These are phyloP conservation scores for Claviceps africana DNA, from an alignment of 2,329 filamentous ascomycete genomes.

Conservation along the genomic window DNA sequence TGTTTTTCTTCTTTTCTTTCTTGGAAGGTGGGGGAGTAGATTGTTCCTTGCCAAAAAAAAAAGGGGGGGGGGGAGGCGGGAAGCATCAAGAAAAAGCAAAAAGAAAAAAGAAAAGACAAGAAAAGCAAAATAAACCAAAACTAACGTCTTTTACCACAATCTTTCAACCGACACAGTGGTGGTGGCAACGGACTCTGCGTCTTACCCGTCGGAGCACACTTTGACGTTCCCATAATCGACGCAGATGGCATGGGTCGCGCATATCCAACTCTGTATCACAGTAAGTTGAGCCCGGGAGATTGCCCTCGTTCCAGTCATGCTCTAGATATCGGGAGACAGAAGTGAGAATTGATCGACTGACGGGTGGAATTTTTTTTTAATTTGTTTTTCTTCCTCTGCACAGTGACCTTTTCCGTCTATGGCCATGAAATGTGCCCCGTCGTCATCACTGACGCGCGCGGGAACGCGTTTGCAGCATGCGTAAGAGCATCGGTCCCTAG, in stretches of 20 bases:
- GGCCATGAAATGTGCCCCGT: conserved; percentile 23
- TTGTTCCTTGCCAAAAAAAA: neutral
- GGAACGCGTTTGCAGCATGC: conserved; percentile 21
- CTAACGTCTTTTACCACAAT: neutral
- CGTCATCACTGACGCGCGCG: conserved; percentile 22
- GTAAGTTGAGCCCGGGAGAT: conserved; percentile 7
- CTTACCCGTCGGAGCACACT: conserved; percentile 19
- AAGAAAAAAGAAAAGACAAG: too few species aligned
- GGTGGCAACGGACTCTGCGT: conserved; percentile 25
- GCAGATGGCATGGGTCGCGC: conserved; percentile 25
- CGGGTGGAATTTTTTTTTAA: too few species aligned
- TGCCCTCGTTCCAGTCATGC: too few species aligned
- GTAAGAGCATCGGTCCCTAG: conserved; percentile 7
- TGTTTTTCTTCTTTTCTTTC: too few species aligned
- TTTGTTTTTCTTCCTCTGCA: too few species aligned
- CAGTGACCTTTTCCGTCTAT: conserved; percentile 25
- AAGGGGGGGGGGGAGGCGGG: too few species aligned
- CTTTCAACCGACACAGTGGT: too few species aligned
- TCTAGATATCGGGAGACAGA: too few species aligned
- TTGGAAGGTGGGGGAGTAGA: too few species aligned
- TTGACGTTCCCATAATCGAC: conserved; percentile 23
- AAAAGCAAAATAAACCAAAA: too few species aligned
- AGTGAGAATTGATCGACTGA: too few species aligned
- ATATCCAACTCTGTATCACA: conserved; percentile 24
- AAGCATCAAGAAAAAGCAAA: too few species aligned